Evolutionary conservation across 495 filamentous ascomycete species (phyloP).

Genomic region (Penicillium paradoxum): DNA sequence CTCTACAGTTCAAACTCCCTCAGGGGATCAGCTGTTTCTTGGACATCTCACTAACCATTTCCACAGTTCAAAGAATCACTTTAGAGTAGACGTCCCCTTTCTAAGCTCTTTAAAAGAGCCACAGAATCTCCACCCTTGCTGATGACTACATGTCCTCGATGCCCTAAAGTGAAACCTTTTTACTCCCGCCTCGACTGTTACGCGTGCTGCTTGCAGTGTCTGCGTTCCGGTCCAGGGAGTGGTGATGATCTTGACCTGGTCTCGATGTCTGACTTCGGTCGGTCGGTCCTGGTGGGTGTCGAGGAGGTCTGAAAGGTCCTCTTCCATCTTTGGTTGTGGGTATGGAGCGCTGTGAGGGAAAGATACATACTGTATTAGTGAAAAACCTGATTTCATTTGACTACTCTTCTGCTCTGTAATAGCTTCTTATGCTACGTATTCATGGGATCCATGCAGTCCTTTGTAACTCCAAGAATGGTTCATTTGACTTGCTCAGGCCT

Average conservation of each 20-base stretch:
- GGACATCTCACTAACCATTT: conserved; percentile 27
- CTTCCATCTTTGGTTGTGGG: conserved; percentile 13
- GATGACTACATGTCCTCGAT: conserved; percentile 65
- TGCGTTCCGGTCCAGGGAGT: conserved; percentile 50
- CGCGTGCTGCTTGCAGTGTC: conserved; percentile 26
- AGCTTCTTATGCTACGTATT: too few species aligned
- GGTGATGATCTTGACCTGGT: conserved; percentile 71
- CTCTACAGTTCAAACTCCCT: conserved; percentile 28
- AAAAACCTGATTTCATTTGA: too few species aligned
- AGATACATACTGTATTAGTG: too few species aligned
- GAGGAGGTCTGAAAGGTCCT: conserved; percentile 66
- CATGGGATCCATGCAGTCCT: too few species aligned
- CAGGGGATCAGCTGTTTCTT: neutral
- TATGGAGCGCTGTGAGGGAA: neutral
- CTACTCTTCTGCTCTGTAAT: too few species aligned
- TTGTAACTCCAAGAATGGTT: too few species aligned
- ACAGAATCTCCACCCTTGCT: conserved; percentile 72
- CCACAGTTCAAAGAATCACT: conserved; percentile 77
- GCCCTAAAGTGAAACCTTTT: conserved; percentile 66
- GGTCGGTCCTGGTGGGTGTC: conserved; percentile 59
- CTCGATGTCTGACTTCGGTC: conserved; percentile 58
- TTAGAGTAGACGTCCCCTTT: conserved; percentile 79
- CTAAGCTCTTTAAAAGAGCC: conserved; percentile 75
- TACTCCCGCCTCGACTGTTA: conserved; percentile 51
- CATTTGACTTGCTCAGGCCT: too few species aligned